Percentiles rank a stretch among this genome's conserved stretches.
Conservation (phyloP, 2,329 filamentous ascomycete species). For the Hymenoscyphus fructigenus region DNA sequence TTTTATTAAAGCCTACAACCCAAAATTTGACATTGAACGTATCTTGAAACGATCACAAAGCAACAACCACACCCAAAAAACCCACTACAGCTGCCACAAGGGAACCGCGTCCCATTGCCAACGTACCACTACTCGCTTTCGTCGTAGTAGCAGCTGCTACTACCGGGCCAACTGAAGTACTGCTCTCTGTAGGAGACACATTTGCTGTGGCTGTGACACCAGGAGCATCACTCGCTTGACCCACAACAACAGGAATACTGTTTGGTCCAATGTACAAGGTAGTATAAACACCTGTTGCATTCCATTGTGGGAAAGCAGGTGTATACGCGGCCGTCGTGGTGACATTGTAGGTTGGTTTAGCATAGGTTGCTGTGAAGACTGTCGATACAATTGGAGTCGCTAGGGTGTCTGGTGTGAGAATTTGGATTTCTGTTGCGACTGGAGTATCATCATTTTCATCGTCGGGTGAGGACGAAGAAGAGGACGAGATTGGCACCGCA, state of each 20-base stretch:
- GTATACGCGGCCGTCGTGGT: conserved; percentile 18
- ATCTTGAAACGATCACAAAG: not conserved
- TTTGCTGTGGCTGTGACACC: not conserved
- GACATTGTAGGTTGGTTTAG: conserved; percentile 18
- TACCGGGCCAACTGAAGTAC: not conserved
- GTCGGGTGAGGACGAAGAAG: not conserved
- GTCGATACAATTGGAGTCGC: conserved; percentile 14
- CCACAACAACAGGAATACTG: not conserved
- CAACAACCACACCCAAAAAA: not conserved
- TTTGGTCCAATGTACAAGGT: not conserved
- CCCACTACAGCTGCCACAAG: not conserved
- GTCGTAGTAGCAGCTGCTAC: not conserved
- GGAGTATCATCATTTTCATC: not conserved
- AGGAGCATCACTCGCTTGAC: not conserved
- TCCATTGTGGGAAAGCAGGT: conserved; percentile 19
- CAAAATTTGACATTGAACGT: too few relatives aligned
- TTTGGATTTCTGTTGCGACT: not conserved
- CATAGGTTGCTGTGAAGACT: conserved; percentile 18
- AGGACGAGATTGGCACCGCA: not conserved
- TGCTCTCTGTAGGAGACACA: not conserved
- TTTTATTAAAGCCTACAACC: too few relatives aligned
- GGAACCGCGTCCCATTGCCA: not conserved
- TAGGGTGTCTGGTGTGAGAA: conserved; percentile 12
- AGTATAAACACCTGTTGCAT: conserved; percentile 7
- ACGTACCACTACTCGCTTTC: not conserved